Evolutionary conservation across 2,329 filamentous ascomycete genomes (phyloP).

Genomic region (Macrophomina phaseolina): DNA sequence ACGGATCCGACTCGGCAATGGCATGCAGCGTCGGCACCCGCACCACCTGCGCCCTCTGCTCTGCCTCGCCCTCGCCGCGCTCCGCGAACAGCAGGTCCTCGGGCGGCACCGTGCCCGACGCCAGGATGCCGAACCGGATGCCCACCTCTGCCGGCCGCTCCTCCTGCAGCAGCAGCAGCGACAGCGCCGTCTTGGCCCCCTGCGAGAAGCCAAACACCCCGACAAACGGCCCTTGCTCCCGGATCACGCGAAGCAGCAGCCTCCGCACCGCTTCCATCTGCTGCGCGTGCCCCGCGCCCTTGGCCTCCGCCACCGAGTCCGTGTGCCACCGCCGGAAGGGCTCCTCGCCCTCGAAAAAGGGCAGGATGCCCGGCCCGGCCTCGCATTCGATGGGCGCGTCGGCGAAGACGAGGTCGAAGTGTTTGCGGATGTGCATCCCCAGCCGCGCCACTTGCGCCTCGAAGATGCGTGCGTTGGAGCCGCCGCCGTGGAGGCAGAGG

Average conservation of each 20-base stretch:
- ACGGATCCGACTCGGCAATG: constrained; percentile 42
- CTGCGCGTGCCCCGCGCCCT: constrained; percentile 54
- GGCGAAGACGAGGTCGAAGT: constrained; percentile 75
- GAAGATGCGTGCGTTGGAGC: constrained; percentile 41
- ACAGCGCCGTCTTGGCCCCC: constrained; percentile 55
- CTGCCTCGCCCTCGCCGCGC: constrained; percentile 31
- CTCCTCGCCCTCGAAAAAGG: constrained; percentile 68
- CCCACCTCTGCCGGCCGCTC: constrained; percentile 29
- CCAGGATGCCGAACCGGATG: constrained; percentile 20
- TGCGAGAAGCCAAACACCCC: constrained; percentile 58
- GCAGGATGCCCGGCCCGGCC: constrained; percentile 66
- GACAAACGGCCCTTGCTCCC: constrained; percentile 51
- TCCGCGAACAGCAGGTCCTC: constrained; percentile 35
- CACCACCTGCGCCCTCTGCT: constrained; percentile 33
- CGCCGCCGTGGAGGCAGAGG: constrained; percentile 44
- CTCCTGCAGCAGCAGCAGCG: constrained; percentile 46
- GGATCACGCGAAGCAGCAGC: constrained; percentile 36
- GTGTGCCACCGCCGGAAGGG: constrained; percentile 70
- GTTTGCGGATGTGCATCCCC: constrained; percentile 48
- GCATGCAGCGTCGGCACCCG: constrained; percentile 41
- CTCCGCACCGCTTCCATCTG: constrained; percentile 44
- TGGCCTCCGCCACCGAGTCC: constrained; percentile 56
- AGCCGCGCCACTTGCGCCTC: constrained; percentile 42
- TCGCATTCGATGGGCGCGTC: constrained; percentile 70
- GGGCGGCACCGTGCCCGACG: constrained; percentile 28